These are phyloP conservation scores for Lathyrus aphaca DNA, from an alignment of 306 rosid genomes.

Conservation along the genomic window DNA sequence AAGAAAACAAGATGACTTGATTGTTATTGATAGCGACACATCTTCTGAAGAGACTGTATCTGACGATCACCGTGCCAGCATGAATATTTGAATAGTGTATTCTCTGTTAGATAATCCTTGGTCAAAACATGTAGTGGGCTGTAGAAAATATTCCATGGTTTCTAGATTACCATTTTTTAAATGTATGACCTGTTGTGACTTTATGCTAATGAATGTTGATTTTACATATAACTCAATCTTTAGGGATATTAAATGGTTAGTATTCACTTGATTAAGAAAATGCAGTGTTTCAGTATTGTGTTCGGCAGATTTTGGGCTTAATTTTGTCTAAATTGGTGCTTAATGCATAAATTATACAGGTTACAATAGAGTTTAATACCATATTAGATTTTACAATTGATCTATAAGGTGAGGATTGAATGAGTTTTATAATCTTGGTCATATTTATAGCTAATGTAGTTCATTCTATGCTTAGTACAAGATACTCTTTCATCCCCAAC, in stretches of 20 bases:
- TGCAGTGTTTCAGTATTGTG: neutral
- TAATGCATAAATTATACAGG: too few species aligned
- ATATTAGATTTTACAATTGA: too few species aligned
- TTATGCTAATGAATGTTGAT: slow-evolving; percentile 27
- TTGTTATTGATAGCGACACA: slow-evolving; percentile 59
- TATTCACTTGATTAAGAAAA: slow-evolving; percentile 4
- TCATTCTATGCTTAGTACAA: too few species aligned
- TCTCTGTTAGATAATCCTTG: slow-evolving; percentile 27
- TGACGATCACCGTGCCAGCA: slow-evolving; percentile 53
- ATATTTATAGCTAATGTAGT: too few species aligned
- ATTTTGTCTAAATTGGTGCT: too few species aligned
- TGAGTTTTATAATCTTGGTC: too few species aligned
- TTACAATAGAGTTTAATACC: too few species aligned
- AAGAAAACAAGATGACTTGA: slow-evolving; percentile 44
- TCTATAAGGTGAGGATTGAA: too few species aligned
- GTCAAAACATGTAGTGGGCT: slow-evolving; percentile 6
- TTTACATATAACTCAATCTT: slow-evolving; percentile 10
- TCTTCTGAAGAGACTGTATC: slow-evolving; percentile 80
- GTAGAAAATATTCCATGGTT: slow-evolving; percentile 42
- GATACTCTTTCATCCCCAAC: too few species aligned
- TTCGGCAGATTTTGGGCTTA: neutral
- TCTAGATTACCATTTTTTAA: slow-evolving; percentile 40
- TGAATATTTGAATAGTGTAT: slow-evolving; percentile 38
- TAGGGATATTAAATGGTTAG: slow-evolving; percentile 8
- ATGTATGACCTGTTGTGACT: slow-evolving; percentile 28